Conservation (phyloP, 129 eudicot genomes). For the Daucus carota region DH1_v3.0 NC_030381.2:35459001-35459500, state of each 20-base stretch:
- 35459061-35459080: conserved; percentile 93
- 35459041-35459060: conserved; percentile 99
- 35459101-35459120: conserved; percentile 93
- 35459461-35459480: background rate
- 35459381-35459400: background rate
- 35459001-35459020: conserved; percentile 10
- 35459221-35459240: background rate
- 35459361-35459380: background rate
- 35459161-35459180: background rate
- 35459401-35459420: background rate
- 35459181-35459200: background rate
- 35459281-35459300: background rate
- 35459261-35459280: background rate
- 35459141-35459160: conserved; percentile 2
- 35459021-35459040: conserved; percentile 91
- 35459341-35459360: no score
- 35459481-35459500: background rate
- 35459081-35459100: conserved; percentile 86
- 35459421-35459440: background rate
- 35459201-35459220: background rate
- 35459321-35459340: no score
- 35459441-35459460: background rate
- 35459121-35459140: conserved; percentile 89
- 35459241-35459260: background rate
- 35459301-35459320: background rate